Conservation (phyloP, 2,329 filamentous ascomycete genomes). For the Akanthomyces dipterigenus region DNA sequence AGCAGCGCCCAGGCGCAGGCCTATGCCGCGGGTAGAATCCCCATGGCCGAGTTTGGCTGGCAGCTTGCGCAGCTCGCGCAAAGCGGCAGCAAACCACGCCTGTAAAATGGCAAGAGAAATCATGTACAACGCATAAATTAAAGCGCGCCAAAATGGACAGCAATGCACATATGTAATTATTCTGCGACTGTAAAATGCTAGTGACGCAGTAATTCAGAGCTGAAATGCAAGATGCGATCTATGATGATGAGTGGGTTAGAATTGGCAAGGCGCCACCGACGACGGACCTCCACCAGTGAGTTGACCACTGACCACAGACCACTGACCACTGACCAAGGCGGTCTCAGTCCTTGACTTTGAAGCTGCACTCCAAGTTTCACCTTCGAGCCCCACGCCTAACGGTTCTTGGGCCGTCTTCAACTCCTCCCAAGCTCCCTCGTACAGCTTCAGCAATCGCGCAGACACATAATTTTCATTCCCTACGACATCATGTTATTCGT, state of each 20-base stretch:
- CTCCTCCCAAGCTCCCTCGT: background rate
- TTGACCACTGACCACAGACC: background rate
- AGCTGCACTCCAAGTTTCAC: background rate
- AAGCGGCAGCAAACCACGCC: conserved; percentile 19
- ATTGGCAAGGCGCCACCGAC: background rate
- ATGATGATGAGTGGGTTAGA: background rate
- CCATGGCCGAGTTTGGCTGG: conserved; percentile 77
- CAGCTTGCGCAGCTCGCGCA: conserved; percentile 50
- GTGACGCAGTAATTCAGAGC: background rate
- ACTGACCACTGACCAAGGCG: too few relatives aligned
- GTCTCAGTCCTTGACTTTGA: conserved; percentile 11
- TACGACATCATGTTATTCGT: background rate
- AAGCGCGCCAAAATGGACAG: background rate
- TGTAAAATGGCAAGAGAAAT: conserved; percentile 17
- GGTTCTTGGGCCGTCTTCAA: background rate
- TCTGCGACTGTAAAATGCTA: background rate
- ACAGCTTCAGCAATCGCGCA: background rate
- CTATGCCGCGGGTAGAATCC: conserved; percentile 62
- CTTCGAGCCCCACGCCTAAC: background rate
- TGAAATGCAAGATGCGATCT: background rate
- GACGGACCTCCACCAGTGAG: background rate
- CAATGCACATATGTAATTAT: background rate
- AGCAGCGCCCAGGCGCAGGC: conserved; percentile 75
- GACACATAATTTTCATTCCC: background rate
- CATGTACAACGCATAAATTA: background rate